Evolutionary conservation across 1,139 yeast genomes (phyloP).

Genomic region (Sugiyamaella grinbergsii): DNA sequence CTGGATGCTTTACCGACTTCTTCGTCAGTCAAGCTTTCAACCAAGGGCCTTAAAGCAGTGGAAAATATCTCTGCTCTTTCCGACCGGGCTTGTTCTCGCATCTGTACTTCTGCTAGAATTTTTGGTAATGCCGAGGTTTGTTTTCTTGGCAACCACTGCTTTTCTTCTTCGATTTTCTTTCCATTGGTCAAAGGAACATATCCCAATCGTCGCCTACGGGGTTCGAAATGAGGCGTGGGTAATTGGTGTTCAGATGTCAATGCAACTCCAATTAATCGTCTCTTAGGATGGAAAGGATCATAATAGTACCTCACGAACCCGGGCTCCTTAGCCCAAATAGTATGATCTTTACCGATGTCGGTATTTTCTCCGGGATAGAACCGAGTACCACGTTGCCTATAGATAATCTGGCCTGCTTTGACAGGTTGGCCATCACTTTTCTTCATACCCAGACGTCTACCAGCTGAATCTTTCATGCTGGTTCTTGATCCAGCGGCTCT

Average conservation of each 20-base stretch:
- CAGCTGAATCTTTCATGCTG: slow-evolving; percentile 91
- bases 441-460: slow-evolving; percentile 92
- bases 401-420: slow-evolving; percentile 81
- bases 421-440: slow-evolving; percentile 70
- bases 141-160: slow-evolving; percentile 59
- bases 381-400: slow-evolving; percentile 96
- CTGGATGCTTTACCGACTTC: slow-evolving; percentile 48
- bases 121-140: slow-evolving; percentile 60
- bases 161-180: slow-evolving; percentile 58
- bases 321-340: slow-evolving; percentile 87
- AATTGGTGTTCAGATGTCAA: slow-evolving; percentile 61
- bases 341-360: slow-evolving; percentile 91
- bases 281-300: slow-evolving; percentile 96
- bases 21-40: slow-evolving; percentile 42
- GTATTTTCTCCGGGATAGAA: slow-evolving; percentile 91
- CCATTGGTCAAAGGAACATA: slow-evolving; percentile 56
- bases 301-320: slow-evolving; percentile 88
- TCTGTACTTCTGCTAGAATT: slow-evolving; percentile 46
- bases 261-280: slow-evolving; percentile 89
- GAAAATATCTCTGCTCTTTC: slow-evolving; percentile 33
- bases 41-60: slow-evolving; percentile 30
- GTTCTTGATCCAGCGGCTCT: slow-evolving; percentile 93
- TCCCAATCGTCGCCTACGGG: slow-evolving; percentile 85
- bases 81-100: slow-evolving; percentile 43
- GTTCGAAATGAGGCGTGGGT: slow-evolving; percentile 89